Evolutionary conservation across 352 stramenopile species (phyloP), one percentile per base, ranked within the genome.

Genomic region (Globisporangium polare): DNA sequence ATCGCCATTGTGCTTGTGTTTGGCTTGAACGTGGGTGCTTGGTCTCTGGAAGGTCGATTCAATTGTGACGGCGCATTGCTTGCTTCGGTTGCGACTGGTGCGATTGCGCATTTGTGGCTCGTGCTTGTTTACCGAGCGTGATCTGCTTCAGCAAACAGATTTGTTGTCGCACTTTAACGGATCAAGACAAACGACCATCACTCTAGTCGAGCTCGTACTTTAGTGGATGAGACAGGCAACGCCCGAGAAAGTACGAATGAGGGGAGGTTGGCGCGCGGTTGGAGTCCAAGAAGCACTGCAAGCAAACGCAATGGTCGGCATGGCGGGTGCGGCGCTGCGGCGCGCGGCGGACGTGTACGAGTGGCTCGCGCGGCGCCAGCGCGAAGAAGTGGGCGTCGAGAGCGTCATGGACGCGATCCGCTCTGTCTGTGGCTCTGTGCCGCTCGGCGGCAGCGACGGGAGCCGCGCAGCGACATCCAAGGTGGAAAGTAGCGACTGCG

Each of bases 401-500:
- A 56, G 27, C 22, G 63, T 79, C 29, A 51, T 88, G 35, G 52
- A 62, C 0, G 69, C 66, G 2, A 76, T 91, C 18, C 78, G 74
- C 31, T 85, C 79, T 0, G 74, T 72, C 9, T 57, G 63, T 31
- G 75, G 79, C n/a, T 52, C 78, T 12, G 75, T 91, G 24, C 81
- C 81, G 13, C 67, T 91, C 6, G 74, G 75, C 22, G 81, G 79
- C 2, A 62, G 63, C 26, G 27, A 24, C 10, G n/a, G 62, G 4
- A 66, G 67, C 43, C 54, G 53, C 5, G 50, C 37, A 10, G 12
- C 20, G 12, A 37, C 65, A 18, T 18, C n/a, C 5, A 13, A 37
- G 5, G 5, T 13, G 0, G 49, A 31, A 6, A 39, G 7, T 29
- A 52, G 22, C 1, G 12, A 73, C n/a, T n/a, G n/a, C 18, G 52